Evolutionary conservation across 225 moss, liverwort and hornwort species (phyloP), one percentile per base, ranked within the genome.

Genomic region (Thuidium tamariscinum): DNA sequence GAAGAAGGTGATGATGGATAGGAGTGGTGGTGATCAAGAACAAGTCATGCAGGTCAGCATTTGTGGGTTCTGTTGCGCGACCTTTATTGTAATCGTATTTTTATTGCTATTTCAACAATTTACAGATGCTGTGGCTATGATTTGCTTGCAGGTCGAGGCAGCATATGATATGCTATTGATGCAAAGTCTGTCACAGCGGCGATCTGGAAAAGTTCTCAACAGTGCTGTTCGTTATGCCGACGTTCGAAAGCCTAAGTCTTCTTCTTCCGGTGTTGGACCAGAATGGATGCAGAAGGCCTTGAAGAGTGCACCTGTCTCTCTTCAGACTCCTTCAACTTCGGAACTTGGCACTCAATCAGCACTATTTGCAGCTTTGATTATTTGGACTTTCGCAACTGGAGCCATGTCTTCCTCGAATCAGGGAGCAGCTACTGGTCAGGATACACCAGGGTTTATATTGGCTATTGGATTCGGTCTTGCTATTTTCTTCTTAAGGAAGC

Each of bases 151-250:
- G 97, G 93, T 97, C 73, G 97, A 97, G 90, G 94, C 94, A 82
- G 97, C 97, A 17, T 97, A 97, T 90, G 96, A 97, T 84, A 96
- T 95, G 82, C 90, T 97, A 82, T 88, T 96, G 87, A 97, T 96
- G 97, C 95, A 96, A 89, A 97, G 96, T 85, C 79, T 96, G 61
- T 95, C 94, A 56, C 95, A 95, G 80, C 93, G 95, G 63, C 93
- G 94, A 75, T 92, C 90, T 81, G 96, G 96, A 54, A 96, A 95
- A 91, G 97, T 95, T 80, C 77, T 95, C 51, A 95, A 95, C 77
- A 97, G 89, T 90, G 91, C 92, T 85, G 94, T 96, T 48, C 94
- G 94, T 52, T 96, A 91, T 62, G 95, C 97, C 44, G 97, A 96
- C 86, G 96, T 96, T 72, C 90, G 94, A 81, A 95, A 93, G 89